phyloP scores from a whole-genome alignment of 208 protist genomes.

The Strigomonas culicis region DNA sequence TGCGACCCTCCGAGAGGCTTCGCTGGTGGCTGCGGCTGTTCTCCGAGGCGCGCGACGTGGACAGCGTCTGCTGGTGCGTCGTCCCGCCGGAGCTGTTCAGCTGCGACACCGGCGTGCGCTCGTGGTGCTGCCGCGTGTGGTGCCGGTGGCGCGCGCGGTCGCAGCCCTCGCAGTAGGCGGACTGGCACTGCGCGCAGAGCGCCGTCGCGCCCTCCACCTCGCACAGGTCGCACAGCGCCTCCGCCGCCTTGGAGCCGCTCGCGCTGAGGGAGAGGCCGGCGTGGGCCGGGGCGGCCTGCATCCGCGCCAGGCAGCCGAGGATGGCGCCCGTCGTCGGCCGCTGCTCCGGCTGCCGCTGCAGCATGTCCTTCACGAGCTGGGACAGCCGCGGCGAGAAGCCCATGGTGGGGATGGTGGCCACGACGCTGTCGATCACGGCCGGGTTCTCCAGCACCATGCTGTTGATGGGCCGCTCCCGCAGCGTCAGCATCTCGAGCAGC shows the following conservation, averaged over 20 bases:
- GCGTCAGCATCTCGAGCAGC: constrained; percentile 71
- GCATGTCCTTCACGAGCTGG: constrained; percentile 59
- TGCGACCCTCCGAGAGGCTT: constrained; percentile 6
- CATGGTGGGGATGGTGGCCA: constrained; percentile 50
- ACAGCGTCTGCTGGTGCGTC: constrained; percentile 37
- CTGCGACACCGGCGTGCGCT: constrained; percentile 32
- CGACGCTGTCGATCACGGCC: constrained; percentile 36
- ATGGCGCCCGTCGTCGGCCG: constrained; percentile 54
- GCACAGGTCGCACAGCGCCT: constrained; percentile 55
- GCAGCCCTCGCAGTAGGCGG: constrained; percentile 58
- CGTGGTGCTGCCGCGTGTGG: constrained; percentile 53
- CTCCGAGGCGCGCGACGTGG: constrained; percentile 29
- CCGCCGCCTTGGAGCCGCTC: constrained; percentile 28
- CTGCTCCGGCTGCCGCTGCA: constrained; percentile 57
- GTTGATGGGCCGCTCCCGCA: constrained; percentile 81
- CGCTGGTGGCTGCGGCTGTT: constrained; percentile 13
- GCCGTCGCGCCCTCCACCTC: constrained; percentile 49
- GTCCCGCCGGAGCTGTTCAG: background rate
- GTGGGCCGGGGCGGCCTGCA: constrained; percentile 26
- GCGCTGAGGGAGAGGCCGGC: constrained; percentile 27
- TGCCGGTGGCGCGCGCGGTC: constrained; percentile 61
- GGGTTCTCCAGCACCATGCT: constrained; percentile 71
- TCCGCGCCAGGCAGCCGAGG: constrained; percentile 33
- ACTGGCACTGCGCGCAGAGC: constrained; percentile 38
- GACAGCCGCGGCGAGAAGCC: constrained; percentile 63